Evolutionary conservation across 1,139 yeast species (phyloP).

Genomic region (Meyerozyma smithsonii): DNA sequence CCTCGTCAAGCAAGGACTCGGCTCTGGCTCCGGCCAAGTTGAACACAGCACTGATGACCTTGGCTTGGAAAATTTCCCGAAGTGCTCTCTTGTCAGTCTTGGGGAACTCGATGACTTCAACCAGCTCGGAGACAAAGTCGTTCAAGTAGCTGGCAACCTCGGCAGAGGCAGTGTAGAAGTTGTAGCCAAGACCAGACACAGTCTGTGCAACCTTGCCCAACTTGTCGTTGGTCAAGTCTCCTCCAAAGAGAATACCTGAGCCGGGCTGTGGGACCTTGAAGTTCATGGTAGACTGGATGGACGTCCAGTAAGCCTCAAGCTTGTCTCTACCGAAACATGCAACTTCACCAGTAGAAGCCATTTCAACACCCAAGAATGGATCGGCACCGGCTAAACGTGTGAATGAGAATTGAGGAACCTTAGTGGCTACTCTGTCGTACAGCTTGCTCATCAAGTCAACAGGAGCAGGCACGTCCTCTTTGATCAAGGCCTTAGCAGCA

Average conservation of each 20-base stretch:
- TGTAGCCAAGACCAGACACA: conserved; percentile 72
- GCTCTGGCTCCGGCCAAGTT: conserved; percentile 91
- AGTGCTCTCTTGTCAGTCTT: conserved; percentile 87
- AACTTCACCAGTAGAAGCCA: conserved; percentile 98
- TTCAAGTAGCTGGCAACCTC: conserved; percentile 66
- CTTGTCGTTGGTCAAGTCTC: conserved; percentile 71
- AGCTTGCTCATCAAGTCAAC: conserved; percentile 58
- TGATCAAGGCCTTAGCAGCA: conserved; percentile 82
- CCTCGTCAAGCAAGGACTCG: conserved; percentile 75
- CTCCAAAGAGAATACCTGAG: conserved; percentile 85
- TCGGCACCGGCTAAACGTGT: conserved; percentile 98
- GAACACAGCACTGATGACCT: conserved; percentile 81
- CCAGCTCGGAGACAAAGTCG: conserved; percentile 42
- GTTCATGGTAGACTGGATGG: conserved; percentile 95
- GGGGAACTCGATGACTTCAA: conserved; percentile 80
- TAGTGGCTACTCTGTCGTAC: conserved; percentile 83
- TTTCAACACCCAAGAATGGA: conserved; percentile 97
- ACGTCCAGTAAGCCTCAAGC: conserved; percentile 94
- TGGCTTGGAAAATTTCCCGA: conserved; percentile 86
- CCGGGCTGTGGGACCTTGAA: conserved; percentile 91
- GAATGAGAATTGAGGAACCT: conserved; percentile 97
- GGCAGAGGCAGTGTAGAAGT: conserved; percentile 71
- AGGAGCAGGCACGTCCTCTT: conserved; percentile 66
- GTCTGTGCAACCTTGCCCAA: conserved; percentile 70
- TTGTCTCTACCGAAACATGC: conserved; percentile 90